Evolutionary conservation across 257 asterid species (phyloP).

Genomic region (Henckelia pumila): DNA sequence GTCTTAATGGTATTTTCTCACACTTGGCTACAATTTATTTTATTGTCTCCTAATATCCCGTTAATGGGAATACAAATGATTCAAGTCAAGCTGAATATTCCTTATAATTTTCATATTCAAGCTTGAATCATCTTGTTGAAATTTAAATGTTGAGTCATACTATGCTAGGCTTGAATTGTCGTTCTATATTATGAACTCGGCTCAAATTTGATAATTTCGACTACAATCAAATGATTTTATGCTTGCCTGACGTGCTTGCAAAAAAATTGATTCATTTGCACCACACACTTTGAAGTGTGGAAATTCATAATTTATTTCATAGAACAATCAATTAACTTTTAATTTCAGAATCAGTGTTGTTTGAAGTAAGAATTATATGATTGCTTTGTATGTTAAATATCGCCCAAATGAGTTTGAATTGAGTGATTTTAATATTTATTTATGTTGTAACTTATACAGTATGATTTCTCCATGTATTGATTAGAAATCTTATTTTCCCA

Average conservation of each 20-base stretch:
- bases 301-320: background rate
- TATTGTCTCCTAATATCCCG: background rate
- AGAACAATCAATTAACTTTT: background rate
- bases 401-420: background rate
- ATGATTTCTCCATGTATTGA: background rate
- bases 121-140: background rate
- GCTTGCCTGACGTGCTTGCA: background rate
- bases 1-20: conserved; percentile 60
- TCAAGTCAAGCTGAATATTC: background rate
- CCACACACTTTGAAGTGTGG: background rate
- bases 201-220: background rate
- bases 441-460: background rate
- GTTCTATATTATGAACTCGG: background rate
- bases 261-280: too few species aligned
- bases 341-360: background rate
- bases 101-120: background rate
- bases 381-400: background rate
- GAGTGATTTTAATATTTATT: background rate
- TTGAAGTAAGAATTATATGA: background rate
- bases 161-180: background rate
- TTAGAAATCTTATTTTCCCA: background rate
- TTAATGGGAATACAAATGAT: background rate
- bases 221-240: too few species aligned
- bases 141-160: background rate
- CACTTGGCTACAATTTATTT: background rate